These are phyloP conservation scores for Trametes coccinea DNA, from an alignment of 768 basidiomycete genomes.

Conservation along the genomic window DNA sequence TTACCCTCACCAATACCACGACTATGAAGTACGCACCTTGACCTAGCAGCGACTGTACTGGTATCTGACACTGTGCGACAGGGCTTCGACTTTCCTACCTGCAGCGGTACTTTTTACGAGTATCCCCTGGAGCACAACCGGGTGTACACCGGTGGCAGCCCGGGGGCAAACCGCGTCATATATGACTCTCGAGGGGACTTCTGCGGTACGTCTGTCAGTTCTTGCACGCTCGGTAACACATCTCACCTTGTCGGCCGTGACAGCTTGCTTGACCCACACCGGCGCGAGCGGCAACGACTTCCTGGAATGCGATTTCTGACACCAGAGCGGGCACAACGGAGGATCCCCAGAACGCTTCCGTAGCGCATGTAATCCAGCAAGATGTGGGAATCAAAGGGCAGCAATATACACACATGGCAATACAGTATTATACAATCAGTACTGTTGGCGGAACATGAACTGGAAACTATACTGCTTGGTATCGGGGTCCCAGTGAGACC, in stretches of 20 bases:
- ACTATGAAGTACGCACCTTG: slow-evolving; percentile 27
- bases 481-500: slow-evolving; percentile 99
- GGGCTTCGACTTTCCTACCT: slow-evolving; percentile 29
- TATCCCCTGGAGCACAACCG: slow-evolving; percentile 27
- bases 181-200: slow-evolving; percentile 24
- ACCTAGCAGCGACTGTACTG: neutral
- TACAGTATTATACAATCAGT: slow-evolving; percentile 31
- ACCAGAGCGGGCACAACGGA: neutral
- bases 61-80: neutral
- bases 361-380: neutral
- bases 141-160: slow-evolving; percentile 30
- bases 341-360: neutral
- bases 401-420: slow-evolving; percentile 4
- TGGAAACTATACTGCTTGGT: slow-evolving; percentile 98
- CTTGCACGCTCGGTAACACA: too few species aligned
- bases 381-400: neutral
- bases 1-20: slow-evolving; percentile 33
- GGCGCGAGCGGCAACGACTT: slow-evolving; percentile 25
- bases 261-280: slow-evolving; percentile 28
- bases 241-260: neutral
- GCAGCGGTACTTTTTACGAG: slow-evolving; percentile 27
- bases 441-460: slow-evolving; percentile 82
- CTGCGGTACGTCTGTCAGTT: slow-evolving; percentile 22
- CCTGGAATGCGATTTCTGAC: slow-evolving; percentile 24
- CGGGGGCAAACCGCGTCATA: slow-evolving; percentile 34